These are phyloP conservation scores for Penicillium alfredii DNA, from an alignment of 495 filamentous ascomycete species.

Conservation along the genomic window DNA sequence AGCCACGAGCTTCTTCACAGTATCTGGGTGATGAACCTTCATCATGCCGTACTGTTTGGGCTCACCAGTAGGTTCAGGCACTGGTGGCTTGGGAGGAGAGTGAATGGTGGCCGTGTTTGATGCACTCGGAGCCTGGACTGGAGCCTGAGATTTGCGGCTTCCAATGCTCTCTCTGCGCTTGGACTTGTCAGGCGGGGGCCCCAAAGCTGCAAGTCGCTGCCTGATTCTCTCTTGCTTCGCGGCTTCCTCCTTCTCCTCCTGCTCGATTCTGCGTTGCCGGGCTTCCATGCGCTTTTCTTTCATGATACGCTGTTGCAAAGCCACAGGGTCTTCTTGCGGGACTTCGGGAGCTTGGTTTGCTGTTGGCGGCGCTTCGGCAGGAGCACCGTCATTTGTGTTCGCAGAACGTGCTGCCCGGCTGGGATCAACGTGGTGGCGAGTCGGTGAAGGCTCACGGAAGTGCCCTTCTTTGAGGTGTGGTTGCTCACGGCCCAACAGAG, in stretches of 20 bases:
- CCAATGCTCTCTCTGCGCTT: conserved; percentile 40
- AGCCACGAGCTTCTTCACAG: conserved; percentile 37
- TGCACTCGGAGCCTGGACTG: conserved; percentile 13
- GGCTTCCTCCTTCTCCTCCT: conserved; percentile 75
- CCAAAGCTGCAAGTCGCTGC: conserved; percentile 74
- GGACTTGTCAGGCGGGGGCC: conserved; percentile 56
- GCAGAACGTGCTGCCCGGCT: conserved; percentile 48
- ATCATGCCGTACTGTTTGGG: conserved; percentile 56
- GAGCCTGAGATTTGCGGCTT: conserved; percentile 21
- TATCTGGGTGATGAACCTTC: conserved; percentile 50
- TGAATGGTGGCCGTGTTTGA: conserved; percentile 19
- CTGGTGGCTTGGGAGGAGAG: conserved; percentile 49
- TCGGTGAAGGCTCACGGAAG: conserved; percentile 18
- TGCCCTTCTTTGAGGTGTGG: conserved; percentile 16
- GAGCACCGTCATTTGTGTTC: conserved; percentile 37
- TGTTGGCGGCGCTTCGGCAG: conserved; percentile 29
- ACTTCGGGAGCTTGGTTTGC: conserved; percentile 23
- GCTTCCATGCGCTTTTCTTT: conserved; percentile 70
- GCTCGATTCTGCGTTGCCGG: conserved; percentile 68
- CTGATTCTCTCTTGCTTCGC: conserved; percentile 75
- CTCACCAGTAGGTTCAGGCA: conserved; percentile 46
- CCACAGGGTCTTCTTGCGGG: conserved; percentile 53
- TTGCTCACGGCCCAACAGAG: conserved; percentile 22
- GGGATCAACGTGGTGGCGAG: conserved; percentile 20
- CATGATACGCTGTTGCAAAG: conserved; percentile 79